Base-by-base conservation (phyloP, 169 alveolate species). In the Miamiensis avidus region DNA sequence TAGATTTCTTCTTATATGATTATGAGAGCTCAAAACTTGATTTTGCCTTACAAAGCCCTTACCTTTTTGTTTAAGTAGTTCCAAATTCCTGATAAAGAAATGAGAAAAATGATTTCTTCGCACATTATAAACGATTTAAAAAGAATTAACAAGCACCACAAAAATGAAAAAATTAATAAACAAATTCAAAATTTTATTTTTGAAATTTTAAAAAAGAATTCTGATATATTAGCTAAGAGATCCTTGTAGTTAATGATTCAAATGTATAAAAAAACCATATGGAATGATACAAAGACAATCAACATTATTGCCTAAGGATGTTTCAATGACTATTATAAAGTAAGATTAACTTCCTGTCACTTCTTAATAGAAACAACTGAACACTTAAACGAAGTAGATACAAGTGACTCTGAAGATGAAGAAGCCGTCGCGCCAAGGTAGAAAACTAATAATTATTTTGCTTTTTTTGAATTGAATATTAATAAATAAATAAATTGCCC, bases 241-340 rank as follows among this genome's bases (percentile, higher is more conserved):
- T 78, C 86, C 29, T 30, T 86, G 25, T 75, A 86, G 81, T 79
- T 86, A 30, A 81, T 86, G 87, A 86, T 86, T 72, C 75, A 76
- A 20, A 34, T 86, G 25, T 86, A 81, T 74, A 79, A 32, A 65
- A 86, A 86, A 33, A 76, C 74, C 75, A 69, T 86, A 75, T 86
- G 90, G 90, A 86, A 69, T 64, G 90, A 86, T 69, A 27, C 75
- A 28, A 86, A 86, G 75, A 72, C 78, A 30, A 65, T 86, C 0
- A 86, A 86, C 75, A 86, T 86, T 31, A 81, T 86, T 31, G 86
- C 87, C 25, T 86, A 81, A 64, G 90, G 90, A 34, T 86, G 90
- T 26, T 86, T 86, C n/a, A 86, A 86, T 64, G 78, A 79, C 29
- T 78, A 81, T 64, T 86, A 86, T 32, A 86, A 86, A 82, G 81